These are phyloP conservation scores for Fusarium multiceps DNA, from an alignment of 2,329 filamentous ascomycete species.

Conservation along the genomic window DNA sequence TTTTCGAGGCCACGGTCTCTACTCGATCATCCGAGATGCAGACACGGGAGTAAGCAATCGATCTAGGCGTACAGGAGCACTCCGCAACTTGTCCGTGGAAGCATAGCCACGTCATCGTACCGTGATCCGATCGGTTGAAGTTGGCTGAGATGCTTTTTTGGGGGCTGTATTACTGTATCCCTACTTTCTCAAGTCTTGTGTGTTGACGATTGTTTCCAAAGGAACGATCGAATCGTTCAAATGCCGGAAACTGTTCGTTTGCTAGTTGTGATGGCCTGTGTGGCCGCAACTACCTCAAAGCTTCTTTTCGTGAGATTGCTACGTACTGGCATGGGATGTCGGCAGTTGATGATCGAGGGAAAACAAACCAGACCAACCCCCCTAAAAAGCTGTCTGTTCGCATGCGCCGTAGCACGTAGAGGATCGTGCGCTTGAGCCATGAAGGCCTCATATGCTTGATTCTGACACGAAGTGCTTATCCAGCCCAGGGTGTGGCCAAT, in stretches of 20 bases:
- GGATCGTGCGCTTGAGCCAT: not conserved
- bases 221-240: not conserved
- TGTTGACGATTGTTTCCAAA: slow-evolving; percentile 11
- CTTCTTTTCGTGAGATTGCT: slow-evolving; percentile 22
- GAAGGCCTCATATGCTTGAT: slow-evolving; percentile 21
- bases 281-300: slow-evolving; percentile 11
- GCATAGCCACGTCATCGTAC: slow-evolving; percentile 46
- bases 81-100: slow-evolving; percentile 15
- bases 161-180: slow-evolving; percentile 25
- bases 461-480: slow-evolving; percentile 1
- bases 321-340: slow-evolving; percentile 8
- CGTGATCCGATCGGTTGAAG: slow-evolving; percentile 44
- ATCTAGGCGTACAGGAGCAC: slow-evolving; percentile 29
- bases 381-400: not conserved
- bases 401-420: not conserved
- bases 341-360: slow-evolving; percentile 28
- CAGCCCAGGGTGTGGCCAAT: slow-evolving; percentile 1
- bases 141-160: slow-evolving; percentile 19
- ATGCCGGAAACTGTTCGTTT: not conserved
- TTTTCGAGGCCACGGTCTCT: slow-evolving; percentile 31
- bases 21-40: slow-evolving; percentile 16
- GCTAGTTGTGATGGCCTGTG: slow-evolving; percentile 4
- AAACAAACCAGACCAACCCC: not conserved
- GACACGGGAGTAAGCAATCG: slow-evolving; percentile 38
- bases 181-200: not conserved